phyloP scores from a whole-genome alignment of 257 asterid genomes.

The Nicotiana tabacum region DNA sequence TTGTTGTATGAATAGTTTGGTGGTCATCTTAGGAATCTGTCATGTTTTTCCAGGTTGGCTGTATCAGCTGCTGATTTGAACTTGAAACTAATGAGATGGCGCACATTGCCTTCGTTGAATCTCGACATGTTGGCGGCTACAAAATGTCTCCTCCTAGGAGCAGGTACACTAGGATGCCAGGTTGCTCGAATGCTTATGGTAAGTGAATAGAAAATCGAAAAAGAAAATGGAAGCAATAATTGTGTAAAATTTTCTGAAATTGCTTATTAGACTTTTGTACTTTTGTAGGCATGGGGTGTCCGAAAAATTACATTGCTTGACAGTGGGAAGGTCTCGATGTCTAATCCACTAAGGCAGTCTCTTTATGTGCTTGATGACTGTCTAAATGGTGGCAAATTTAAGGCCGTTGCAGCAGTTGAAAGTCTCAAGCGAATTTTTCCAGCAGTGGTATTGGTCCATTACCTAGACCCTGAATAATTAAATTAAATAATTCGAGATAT shows the following conservation, averaged over 20 bases:
- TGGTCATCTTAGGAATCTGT: conserved; percentile 13
- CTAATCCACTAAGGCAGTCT: conserved; percentile 93
- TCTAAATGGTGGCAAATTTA: conserved; percentile 84
- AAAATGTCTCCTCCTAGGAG: conserved; percentile 87
- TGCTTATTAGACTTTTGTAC: not conserved
- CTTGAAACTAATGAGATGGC: conserved; percentile 96
- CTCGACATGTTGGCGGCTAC: conserved; percentile 56
- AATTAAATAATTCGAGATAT: not conserved
- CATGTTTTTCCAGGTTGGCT: conserved; percentile 57
- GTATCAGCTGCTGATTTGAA: conserved; percentile 93
- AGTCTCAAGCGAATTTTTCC: conserved; percentile 76
- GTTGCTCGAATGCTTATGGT: conserved; percentile 99
- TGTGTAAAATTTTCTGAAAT: not conserved
- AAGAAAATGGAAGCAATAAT: not conserved
- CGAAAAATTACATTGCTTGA: conserved; percentile 80
- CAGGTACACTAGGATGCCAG: conserved; percentile 98
- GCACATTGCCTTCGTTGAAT: conserved; percentile 79
- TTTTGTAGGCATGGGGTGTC: conserved; percentile 92
- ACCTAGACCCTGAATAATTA: not conserved
- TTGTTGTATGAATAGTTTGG: conserved; percentile 5
- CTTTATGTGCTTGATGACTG: conserved; percentile 82
- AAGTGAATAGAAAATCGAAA: conserved; percentile 19
- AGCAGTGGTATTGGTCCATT: conserved; percentile 54
- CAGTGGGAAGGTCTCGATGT: conserved; percentile 91
- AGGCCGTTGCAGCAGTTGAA: conserved; percentile 79